Conservation (phyloP, 1,284 basidiomycete genomes). For the Melampsora larici-populina region DNA sequence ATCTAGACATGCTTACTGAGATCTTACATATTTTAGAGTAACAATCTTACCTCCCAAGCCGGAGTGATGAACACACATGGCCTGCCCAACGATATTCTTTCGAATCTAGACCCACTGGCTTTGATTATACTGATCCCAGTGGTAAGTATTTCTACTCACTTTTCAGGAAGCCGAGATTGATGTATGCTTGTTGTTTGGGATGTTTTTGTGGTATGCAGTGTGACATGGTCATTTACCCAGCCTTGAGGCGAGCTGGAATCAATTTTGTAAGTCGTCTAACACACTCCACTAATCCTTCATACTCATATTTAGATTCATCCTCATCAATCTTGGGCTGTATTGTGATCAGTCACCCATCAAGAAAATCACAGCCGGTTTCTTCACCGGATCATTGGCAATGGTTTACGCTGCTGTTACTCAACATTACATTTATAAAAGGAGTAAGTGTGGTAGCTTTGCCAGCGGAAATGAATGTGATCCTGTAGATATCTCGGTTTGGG, state of each 20-base stretch:
- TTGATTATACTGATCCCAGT: slow-evolving; percentile 58
- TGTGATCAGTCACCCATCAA: slow-evolving; percentile 61
- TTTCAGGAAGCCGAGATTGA: not conserved
- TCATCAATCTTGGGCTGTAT: not conserved
- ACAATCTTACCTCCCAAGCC: slow-evolving; percentile 65
- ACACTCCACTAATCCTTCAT: slow-evolving; percentile 46
- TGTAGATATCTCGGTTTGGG: slow-evolving; percentile 60
- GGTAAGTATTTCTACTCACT: slow-evolving; percentile 56
- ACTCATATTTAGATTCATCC: not conserved
- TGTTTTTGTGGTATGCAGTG: slow-evolving; percentile 28
- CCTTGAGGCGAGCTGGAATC: slow-evolving; percentile 64
- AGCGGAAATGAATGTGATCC: slow-evolving; percentile 67
- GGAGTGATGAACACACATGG: slow-evolving; percentile 49
- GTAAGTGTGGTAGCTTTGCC: slow-evolving; percentile 63
- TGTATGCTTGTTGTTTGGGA: not conserved
- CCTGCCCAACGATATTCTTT: slow-evolving; percentile 72
- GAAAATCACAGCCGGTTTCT: slow-evolving; percentile 68
- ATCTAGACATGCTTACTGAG: not conserved
- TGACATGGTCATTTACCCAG: slow-evolving; percentile 65
- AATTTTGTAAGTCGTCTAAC: slow-evolving; percentile 57
- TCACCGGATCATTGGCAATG: slow-evolving; percentile 61
- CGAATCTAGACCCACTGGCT: slow-evolving; percentile 73
- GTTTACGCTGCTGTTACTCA: slow-evolving; percentile 64
- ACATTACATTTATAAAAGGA: slow-evolving; percentile 69
- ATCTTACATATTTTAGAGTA: slow-evolving; percentile 49